Base-by-base conservation (phyloP, 225 moss, liverwort and hornwort species). In the Physcomitrellopsis africana region DNA sequence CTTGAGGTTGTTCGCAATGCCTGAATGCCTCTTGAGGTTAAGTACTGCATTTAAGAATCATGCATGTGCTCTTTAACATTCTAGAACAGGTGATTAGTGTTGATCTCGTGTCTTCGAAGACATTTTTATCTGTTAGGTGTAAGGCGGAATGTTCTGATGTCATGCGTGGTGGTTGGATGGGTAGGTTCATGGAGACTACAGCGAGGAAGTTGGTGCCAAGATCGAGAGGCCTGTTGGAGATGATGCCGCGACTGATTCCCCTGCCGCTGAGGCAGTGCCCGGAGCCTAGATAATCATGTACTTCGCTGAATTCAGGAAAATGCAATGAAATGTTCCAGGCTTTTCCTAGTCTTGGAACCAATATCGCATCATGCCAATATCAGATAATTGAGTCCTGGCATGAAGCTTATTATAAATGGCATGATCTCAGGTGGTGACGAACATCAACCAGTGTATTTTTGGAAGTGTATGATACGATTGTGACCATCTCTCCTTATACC, bases 121-220 rank as follows among this genome's bases (percentile, higher is more conserved):
- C 3, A 5, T 4, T 37, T 37, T 7, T 37, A 7, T 0, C 4
- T 62, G 37, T 10, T 70, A 20, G 8, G 8, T 41, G 11, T 12
- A 3, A 13, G 4, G 48, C 14, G 37, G 41, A 41, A 52, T 63
- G 10, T 13, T 0, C 18, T 11, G 46, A 47, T 18, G 5, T 14
- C 43, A 6, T 16, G 10, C 5, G 37, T 53, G 9, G n/a, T 29
- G 19, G 51, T 23, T 43, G 17, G 19, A 45, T 7, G 60, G 37
- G 22, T 48, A 82, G 73, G 82, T 82, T 43, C 78, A 82, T 63
- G 82, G 73, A 18, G 78, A 82, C 23, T 78, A 78, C 57, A 69
- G 60, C 54, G 77, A 82, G 72, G 81, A 82, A 42, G 82, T 82
- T 55, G 82, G 82, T 59, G 78, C 78, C 9, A 82, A 73, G 77